These are phyloP conservation scores for Lactarius akahatsu DNA, from an alignment of 768 basidiomycete species.

Conservation along the genomic window DNA sequence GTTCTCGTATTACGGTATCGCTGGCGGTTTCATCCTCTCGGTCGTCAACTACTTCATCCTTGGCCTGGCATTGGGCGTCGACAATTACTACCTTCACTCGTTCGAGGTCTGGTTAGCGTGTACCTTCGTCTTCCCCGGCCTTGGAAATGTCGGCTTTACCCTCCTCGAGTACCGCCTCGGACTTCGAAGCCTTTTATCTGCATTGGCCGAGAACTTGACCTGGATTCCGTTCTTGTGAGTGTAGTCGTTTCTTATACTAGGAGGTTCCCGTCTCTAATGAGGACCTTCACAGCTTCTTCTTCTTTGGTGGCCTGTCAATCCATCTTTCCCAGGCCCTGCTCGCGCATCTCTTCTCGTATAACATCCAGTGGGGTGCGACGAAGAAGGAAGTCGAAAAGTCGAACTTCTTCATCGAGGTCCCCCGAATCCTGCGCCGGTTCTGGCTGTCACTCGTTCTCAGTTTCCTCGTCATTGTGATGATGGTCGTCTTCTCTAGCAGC, in stretches of 20 bases:
- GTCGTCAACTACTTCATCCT: slow-evolving; percentile 70
- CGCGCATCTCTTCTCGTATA: slow-evolving; percentile 57
- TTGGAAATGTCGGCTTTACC: slow-evolving; percentile 67
- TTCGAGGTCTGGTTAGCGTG: slow-evolving; percentile 77
- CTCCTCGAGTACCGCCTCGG: slow-evolving; percentile 69
- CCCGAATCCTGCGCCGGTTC: slow-evolving; percentile 79
- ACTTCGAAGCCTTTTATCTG: slow-evolving; percentile 49
- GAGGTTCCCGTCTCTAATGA: slow-evolving; percentile 2
- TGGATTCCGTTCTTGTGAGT: slow-evolving; percentile 78
- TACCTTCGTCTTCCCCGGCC: slow-evolving; percentile 64
- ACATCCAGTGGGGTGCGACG: slow-evolving; percentile 58
- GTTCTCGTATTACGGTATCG: slow-evolving; percentile 61
- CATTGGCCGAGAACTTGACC: slow-evolving; percentile 55
- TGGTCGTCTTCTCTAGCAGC: slow-evolving; percentile 52
- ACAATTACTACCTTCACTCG: slow-evolving; percentile 69
- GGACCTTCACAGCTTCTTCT: slow-evolving; percentile 42
- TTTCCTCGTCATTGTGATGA: slow-evolving; percentile 48
- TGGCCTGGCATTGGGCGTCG: slow-evolving; percentile 58
- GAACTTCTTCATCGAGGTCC: slow-evolving; percentile 90
- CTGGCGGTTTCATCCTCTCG: slow-evolving; percentile 59
- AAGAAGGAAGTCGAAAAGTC: slow-evolving; percentile 84
- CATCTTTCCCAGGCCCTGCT: slow-evolving; percentile 54
- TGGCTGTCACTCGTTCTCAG: slow-evolving; percentile 61
- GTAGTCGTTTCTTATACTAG: slow-evolving; percentile 27
- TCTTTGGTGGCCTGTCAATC: slow-evolving; percentile 57